These are phyloP conservation scores for Cryptosporidium baileyi DNA, from an alignment of 169 alveolate genomes.

Conservation along the genomic window DNA sequence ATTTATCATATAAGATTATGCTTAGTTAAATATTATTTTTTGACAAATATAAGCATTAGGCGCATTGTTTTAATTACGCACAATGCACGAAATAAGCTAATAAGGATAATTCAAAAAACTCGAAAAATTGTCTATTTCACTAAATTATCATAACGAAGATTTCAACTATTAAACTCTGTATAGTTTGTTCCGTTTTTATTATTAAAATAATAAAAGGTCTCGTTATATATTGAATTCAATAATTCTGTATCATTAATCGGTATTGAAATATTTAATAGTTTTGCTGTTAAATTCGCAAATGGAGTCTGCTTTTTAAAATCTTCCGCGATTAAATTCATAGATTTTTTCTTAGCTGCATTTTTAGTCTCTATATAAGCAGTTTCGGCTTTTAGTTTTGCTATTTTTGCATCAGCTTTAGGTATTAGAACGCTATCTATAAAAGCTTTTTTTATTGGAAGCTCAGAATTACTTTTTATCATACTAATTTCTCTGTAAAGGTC, in stretches of 20 bases:
- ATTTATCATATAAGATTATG: too few species aligned
- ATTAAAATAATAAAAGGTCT: slow-evolving; percentile 32
- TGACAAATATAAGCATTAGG: too few species aligned
- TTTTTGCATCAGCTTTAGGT: slow-evolving; percentile 53
- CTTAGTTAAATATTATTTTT: too few species aligned
- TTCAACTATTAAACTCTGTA: neutral
- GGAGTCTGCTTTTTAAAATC: neutral
- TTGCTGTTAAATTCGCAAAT: neutral
- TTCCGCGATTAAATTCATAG: neutral
- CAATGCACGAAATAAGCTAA: too few species aligned
- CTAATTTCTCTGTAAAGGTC: slow-evolving; percentile 38
- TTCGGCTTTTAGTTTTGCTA: slow-evolving; percentile 52
- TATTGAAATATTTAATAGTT: neutral
- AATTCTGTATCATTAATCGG: neutral
- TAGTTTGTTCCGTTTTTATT: neutral
- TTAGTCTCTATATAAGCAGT: slow-evolving; percentile 61
- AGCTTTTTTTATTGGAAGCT: neutral
- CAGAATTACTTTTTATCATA: neutral
- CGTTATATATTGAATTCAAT: slow-evolving; percentile 1
- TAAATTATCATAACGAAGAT: neutral
- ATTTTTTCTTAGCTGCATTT: slow-evolving; percentile 26
- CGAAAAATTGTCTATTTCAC: too few species aligned
- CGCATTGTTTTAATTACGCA: too few species aligned
- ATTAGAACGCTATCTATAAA: slow-evolving; percentile 25
- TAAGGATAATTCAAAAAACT: too few species aligned